A percentile compares a stretch with the other conserved stretches of the same genome.
Evolutionary conservation across 495 filamentous ascomycete genomes (phyloP).

Genomic region (Oleoguttula mirabilis): DNA sequence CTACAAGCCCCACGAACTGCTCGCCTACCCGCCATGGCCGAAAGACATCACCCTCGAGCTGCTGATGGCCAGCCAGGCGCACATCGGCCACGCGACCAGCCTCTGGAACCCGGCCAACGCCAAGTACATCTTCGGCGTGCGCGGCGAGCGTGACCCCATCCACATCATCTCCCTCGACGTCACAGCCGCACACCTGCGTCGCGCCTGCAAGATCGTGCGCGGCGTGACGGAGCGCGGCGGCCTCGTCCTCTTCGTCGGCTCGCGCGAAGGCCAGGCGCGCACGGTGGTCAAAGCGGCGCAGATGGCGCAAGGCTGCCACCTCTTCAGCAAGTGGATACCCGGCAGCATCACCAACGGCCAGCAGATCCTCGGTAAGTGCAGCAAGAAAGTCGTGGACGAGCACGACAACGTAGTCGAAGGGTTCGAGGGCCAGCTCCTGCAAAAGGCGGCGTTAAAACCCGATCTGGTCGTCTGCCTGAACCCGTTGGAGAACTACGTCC

Average conservation of each 20-base stretch:
- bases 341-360: constrained; percentile 88
- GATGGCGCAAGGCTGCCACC: constrained; percentile 66
- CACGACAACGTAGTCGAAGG: constrained; percentile 52
- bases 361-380: constrained; percentile 60
- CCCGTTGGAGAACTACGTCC: constrained; percentile 76
- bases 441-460: constrained; percentile 56
- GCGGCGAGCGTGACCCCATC: constrained; percentile 50
- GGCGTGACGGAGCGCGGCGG: constrained; percentile 76
- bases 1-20: constrained; percentile 56
- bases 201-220: constrained; percentile 78
- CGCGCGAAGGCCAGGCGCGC: constrained; percentile 61
- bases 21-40: constrained; percentile 60
- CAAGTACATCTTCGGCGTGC: constrained; percentile 86
- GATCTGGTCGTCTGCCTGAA: constrained; percentile 91
- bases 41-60: constrained; percentile 80
- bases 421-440: constrained; percentile 50
- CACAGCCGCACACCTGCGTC: constrained; percentile 75
- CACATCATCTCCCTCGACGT: constrained; percentile 88
- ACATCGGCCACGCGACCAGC: constrained; percentile 84
- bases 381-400: constrained; percentile 57
- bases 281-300: constrained; percentile 70
- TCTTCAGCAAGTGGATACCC: constrained; percentile 90
- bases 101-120: constrained; percentile 94
- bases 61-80: constrained; percentile 77
- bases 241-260: constrained; percentile 83